Percentiles rank a stretch among this genome's conserved stretches.
Evolutionary conservation across 306 rosid species (phyloP).

Genomic region (Trifolium pratense): DNA sequence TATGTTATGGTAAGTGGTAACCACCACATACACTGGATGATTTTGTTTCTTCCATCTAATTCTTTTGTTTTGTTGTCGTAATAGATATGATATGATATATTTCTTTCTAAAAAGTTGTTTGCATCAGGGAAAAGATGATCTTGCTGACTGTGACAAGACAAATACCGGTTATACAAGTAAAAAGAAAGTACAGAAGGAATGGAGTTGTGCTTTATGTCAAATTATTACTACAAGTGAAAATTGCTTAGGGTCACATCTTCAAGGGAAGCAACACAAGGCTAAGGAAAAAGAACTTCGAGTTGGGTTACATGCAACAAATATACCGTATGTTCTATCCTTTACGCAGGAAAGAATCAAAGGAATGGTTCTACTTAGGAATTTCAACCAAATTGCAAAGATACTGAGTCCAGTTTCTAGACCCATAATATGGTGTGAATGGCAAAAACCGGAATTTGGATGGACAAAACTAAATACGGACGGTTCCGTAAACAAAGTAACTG

Average conservation of each 20-base stretch:
- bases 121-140: slow-evolving; percentile 48
- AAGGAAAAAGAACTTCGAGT: slow-evolving; percentile 38
- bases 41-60: background rate
- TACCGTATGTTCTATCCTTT: slow-evolving; percentile 35
- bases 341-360: slow-evolving; percentile 45
- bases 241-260: slow-evolving; percentile 52
- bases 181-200: slow-evolving; percentile 60
- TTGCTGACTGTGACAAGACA: slow-evolving; percentile 25
- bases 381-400: slow-evolving; percentile 55
- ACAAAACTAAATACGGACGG: slow-evolving; percentile 74
- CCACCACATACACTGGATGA: background rate
- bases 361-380: slow-evolving; percentile 50
- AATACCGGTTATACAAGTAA: slow-evolving; percentile 18
- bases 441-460: slow-evolving; percentile 61
- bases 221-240: slow-evolving; percentile 51
- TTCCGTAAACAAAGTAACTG: slow-evolving; percentile 46
- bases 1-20: slow-evolving; percentile 11
- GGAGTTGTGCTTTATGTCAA: slow-evolving; percentile 72
- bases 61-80: slow-evolving; percentile 18
- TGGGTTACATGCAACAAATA: slow-evolving; percentile 21
- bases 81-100: background rate
- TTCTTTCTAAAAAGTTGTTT: slow-evolving; percentile 21
- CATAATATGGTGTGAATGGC: slow-evolving; percentile 56
- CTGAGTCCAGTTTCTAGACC: slow-evolving; percentile 49
- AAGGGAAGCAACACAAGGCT: slow-evolving; percentile 59